Conservation (phyloP, 2,329 filamentous ascomycete species). For the Clonostachys rhizophaga region DNA sequence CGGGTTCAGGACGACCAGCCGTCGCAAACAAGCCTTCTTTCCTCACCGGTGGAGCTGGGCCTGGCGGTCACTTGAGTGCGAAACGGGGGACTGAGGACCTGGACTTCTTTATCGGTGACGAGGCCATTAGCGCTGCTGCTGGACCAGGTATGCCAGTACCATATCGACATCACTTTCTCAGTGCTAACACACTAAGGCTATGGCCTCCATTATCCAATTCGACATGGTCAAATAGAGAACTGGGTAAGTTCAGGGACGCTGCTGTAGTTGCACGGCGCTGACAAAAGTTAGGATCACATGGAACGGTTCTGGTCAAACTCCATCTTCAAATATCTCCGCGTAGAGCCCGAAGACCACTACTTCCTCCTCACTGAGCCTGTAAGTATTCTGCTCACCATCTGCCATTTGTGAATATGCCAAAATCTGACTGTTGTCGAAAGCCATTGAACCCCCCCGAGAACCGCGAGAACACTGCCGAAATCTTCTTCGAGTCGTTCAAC, state of each 20-base stretch:
- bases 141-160: conserved; percentile 63
- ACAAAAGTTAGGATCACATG: conserved; percentile 78
- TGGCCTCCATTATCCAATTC: conserved; percentile 94
- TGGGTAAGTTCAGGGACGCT: conserved; percentile 60
- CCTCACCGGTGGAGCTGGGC: conserved; percentile 83
- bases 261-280: conserved; percentile 11
- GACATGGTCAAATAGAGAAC: conserved; percentile 97
- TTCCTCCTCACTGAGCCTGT: conserved; percentile 97
- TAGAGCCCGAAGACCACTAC: conserved; percentile 98
- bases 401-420: neutral
- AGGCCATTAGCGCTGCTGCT: conserved; percentile 77
- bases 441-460: conserved; percentile 98
- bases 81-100: conserved; percentile 97
- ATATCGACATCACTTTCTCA: too few relatives aligned
- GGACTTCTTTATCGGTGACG: conserved; percentile 98
- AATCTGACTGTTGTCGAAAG: conserved; percentile 34
- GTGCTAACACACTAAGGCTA: conserved; percentile 56
- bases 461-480: conserved; percentile 97
- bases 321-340: conserved; percentile 98
- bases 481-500: conserved; percentile 99
- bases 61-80: conserved; percentile 74
- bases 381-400: conserved; percentile 24
- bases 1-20: conserved; percentile 82
- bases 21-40: conserved; percentile 95
- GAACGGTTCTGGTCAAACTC: conserved; percentile 99